These are phyloP conservation scores for Nelumbo lutea DNA, from an alignment of 164 flowering plant species.

Conservation along the genomic window DNA sequence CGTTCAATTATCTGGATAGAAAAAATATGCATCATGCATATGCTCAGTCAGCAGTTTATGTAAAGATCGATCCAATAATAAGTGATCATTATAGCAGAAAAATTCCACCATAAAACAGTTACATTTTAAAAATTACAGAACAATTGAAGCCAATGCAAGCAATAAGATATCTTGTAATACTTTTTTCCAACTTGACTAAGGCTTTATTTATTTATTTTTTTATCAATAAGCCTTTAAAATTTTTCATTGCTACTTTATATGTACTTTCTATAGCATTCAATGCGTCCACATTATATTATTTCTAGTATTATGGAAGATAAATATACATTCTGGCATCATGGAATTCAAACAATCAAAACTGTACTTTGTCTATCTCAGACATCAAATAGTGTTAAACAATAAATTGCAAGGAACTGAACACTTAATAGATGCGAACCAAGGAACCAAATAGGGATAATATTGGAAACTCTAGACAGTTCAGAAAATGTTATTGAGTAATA, in stretches of 20 bases:
- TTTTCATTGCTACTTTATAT: background rate
- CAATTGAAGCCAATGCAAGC: too few species aligned
- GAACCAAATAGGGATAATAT: background rate
- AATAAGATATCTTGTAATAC: too few species aligned
- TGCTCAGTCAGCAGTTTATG: background rate
- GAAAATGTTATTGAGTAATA: background rate
- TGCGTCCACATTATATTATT: background rate
- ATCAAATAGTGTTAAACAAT: background rate
- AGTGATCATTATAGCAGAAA: background rate
- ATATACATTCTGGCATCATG: too few species aligned
- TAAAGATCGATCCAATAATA: constrained; percentile 4
- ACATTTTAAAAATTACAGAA: too few species aligned
- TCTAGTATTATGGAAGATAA: background rate
- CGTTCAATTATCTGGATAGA: constrained; percentile 55
- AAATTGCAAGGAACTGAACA: background rate
- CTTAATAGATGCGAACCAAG: background rate
- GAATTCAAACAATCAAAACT: too few species aligned
- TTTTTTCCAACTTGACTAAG: too few species aligned
- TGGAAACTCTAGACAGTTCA: background rate
- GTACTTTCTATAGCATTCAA: background rate
- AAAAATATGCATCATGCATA: constrained; percentile 14
- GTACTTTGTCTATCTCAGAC: too few species aligned
- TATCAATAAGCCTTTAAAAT: background rate
- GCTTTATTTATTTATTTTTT: too few species aligned
- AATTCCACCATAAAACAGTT: background rate